A percentile compares a stretch with the other conserved stretches of the same genome.
Conservation (phyloP, 2,329 filamentous ascomycete species). For the Penicillium sp. region DNA sequence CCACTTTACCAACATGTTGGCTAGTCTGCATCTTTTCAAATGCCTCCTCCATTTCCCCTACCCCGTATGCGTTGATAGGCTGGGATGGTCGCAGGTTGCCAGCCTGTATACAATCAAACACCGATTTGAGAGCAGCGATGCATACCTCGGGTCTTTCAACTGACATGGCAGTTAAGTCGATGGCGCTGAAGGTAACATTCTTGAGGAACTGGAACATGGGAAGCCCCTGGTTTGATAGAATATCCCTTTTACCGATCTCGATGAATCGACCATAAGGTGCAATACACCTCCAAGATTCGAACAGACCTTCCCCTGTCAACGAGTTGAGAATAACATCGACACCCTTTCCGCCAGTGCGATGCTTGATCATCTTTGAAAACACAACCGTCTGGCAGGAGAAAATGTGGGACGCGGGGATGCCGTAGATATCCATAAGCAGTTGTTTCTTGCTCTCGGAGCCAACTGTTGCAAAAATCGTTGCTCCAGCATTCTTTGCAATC, state of each 20-base stretch:
- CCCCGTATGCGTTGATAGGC: background rate
- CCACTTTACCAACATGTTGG: slow-evolving; percentile 3
- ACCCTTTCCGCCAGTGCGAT: slow-evolving; percentile 6
- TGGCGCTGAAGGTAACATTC: slow-evolving; percentile 1
- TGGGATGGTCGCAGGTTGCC: background rate
- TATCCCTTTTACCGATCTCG: slow-evolving; percentile 48
- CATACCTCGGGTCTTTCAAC: background rate
- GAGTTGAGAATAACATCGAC: slow-evolving; percentile 25
- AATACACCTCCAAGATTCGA: slow-evolving; percentile 16
- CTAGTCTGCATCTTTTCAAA: slow-evolving; percentile 7
- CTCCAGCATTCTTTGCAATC: slow-evolving; percentile 12
- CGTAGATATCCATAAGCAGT: slow-evolving; percentile 16
- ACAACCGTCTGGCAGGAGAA: slow-evolving; percentile 11
- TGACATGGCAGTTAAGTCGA: slow-evolving; percentile 8
- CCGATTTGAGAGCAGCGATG: background rate
- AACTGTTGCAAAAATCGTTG: slow-evolving; percentile 19
- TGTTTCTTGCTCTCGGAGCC: slow-evolving; percentile 9
- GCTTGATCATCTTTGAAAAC: slow-evolving; percentile 9
- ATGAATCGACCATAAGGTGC: slow-evolving; percentile 44
- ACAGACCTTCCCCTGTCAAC: slow-evolving; percentile 15
- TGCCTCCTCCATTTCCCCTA: slow-evolving; percentile 7
- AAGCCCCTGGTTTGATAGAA: slow-evolving; percentile 17
- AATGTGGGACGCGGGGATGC: slow-evolving; percentile 16
- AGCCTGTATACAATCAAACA: background rate
- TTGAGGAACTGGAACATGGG: slow-evolving; percentile 2